Conservation (phyloP, 768 basidiomycete genomes). For the Hygrophoropsis aurantiaca region DNA sequence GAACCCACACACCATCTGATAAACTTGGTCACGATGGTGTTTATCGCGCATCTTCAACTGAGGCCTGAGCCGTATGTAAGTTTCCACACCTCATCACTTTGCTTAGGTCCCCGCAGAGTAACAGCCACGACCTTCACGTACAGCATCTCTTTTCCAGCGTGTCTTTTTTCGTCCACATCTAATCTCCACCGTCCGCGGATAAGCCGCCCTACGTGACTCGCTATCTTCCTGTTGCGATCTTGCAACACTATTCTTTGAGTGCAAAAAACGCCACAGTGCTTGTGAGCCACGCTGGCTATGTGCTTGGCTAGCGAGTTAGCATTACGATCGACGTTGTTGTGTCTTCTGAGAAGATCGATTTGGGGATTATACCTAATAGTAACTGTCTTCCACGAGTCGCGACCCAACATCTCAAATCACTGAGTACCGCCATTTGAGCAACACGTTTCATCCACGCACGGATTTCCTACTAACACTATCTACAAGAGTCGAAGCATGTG, state of each 20-base stretch:
- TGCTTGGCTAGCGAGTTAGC: too few relatives aligned
- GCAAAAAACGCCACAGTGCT: too few relatives aligned
- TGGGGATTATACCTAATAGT: neutral
- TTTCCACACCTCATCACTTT: conserved; percentile 32
- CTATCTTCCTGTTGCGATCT: neutral
- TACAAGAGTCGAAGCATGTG: conserved; percentile 4
- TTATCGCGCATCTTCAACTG: conserved; percentile 25
- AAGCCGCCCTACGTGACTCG: too few relatives aligned
- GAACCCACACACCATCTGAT: conserved; percentile 30
- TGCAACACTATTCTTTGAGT: neutral
- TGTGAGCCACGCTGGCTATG: too few relatives aligned
- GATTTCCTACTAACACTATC: conserved; percentile 6
- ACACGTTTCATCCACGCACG: conserved; percentile 25
- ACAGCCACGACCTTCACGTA: conserved; percentile 35
- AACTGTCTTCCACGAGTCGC: neutral
- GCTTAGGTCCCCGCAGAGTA: conserved; percentile 33
- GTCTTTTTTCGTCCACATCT: conserved; percentile 27
- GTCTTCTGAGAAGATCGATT: neutral
- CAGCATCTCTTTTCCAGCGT: conserved; percentile 30
- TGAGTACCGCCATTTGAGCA: conserved; percentile 7
- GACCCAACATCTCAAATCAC: neutral
- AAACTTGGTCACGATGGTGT: conserved; percentile 15
- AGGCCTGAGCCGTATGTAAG: conserved; percentile 22
- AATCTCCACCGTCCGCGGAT: conserved; percentile 31
- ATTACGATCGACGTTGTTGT: neutral